Percentiles rank a stretch among this genome's conserved stretches.
These are phyloP conservation scores for Macrocybe gigantea DNA, from an alignment of 768 basidiomycete species.

Conservation along the genomic window DNA sequence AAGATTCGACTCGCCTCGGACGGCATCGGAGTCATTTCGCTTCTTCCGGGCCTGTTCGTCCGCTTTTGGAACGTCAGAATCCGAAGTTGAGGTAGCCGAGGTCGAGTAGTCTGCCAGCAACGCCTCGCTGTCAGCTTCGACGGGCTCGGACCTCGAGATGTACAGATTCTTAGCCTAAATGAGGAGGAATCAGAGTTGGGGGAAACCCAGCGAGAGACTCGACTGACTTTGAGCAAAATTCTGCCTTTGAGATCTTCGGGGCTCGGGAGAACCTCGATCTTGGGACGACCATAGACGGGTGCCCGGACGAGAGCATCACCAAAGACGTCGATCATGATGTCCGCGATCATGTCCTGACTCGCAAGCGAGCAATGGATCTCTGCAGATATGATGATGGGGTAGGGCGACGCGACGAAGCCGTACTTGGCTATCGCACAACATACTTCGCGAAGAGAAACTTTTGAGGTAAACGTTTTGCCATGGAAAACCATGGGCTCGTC, in stretches of 20 bases:
- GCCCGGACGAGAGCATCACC: constrained; percentile 31
- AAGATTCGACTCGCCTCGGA: constrained; percentile 22
- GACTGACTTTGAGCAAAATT: constrained; percentile 74
- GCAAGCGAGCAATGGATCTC: constrained; percentile 83
- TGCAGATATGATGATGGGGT: constrained; percentile 95
- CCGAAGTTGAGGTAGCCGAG: constrained; percentile 27
- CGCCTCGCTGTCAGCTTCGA: constrained; percentile 14
- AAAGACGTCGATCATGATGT: constrained; percentile 42
- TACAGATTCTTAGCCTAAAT: constrained; percentile 70
- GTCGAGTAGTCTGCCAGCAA: constrained; percentile 15
- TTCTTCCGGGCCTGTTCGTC: constrained; percentile 9
- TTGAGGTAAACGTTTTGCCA: constrained; percentile 86
- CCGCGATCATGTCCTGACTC: constrained; percentile 45
- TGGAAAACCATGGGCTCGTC: constrained; percentile 86
- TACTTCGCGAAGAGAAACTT: constrained; percentile 77
- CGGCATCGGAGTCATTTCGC: constrained; percentile 20
- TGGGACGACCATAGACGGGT: constrained; percentile 32
- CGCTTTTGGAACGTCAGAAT: constrained; percentile 27
- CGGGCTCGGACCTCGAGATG: constrained; percentile 21
- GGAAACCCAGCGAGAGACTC: neutral
- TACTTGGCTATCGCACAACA: constrained; percentile 87
- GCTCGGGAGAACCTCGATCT: constrained; percentile 66
- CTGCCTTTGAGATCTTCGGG: constrained; percentile 79
- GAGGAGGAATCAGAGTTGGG: neutral
- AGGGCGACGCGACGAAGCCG: constrained; percentile 89